These are phyloP conservation scores for Penicillium roqueforti DNA, from an alignment of 495 filamentous ascomycete genomes.

Conservation along the genomic window DNA sequence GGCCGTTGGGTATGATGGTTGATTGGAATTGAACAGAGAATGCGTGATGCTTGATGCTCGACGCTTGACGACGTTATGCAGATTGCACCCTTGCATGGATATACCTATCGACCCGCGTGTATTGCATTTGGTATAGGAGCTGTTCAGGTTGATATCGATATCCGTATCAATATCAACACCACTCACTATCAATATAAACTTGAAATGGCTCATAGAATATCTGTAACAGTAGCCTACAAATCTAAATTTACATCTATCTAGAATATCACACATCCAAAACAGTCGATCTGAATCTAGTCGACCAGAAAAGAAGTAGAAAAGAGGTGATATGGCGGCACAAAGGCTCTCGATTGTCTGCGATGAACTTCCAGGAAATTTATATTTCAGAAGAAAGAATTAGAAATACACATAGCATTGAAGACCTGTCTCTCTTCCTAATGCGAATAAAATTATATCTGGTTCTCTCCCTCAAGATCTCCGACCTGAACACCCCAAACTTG, in stretches of 20 bases:
- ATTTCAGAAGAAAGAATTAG: neutral
- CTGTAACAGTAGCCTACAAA: too few species aligned
- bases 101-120: conserved; percentile 10
- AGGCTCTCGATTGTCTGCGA: neutral
- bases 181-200: conserved; percentile 1
- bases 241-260: neutral
- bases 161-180: conserved; percentile 5
- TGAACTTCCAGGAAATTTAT: neutral
- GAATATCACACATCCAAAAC: conserved; percentile 10
- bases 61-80: neutral
- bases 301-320: neutral
- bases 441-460: neutral
- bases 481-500: conserved; percentile 54
- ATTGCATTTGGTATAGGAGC: conserved; percentile 7
- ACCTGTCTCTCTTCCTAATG: neutral
- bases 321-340: neutral
- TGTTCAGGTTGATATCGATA: conserved; percentile 1
- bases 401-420: neutral
- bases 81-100: conserved; percentile 6
- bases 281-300: neutral
- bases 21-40: conserved; percentile 9
- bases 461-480: conserved; percentile 55
- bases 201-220: too few species aligned
- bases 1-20: conserved; percentile 52
- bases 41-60: neutral